phyloP scores from a whole-genome alignment of 2,329 filamentous ascomycete genomes.

The Juglanconis oblonga region DNA sequence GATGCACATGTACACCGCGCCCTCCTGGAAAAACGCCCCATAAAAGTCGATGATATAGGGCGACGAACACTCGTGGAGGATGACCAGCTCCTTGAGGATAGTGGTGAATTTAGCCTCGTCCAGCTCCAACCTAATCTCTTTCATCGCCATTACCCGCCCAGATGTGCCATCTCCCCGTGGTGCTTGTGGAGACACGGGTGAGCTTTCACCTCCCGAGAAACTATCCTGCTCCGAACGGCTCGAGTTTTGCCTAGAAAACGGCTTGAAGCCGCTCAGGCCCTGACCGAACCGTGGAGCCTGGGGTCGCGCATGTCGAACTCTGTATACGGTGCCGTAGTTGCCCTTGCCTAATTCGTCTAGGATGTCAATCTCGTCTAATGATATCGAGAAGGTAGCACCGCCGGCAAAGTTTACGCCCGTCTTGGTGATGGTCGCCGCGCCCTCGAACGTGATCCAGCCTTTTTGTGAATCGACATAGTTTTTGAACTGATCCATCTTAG shows the following conservation, averaged over 20 bases:
- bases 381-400: conserved; percentile 88
- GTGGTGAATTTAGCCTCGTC: conserved; percentile 96
- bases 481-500: conserved; percentile 58
- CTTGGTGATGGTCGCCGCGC: conserved; percentile 84
- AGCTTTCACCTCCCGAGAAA: conserved; percentile 27
- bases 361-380: conserved; percentile 90
- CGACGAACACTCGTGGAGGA: conserved; percentile 89
- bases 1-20: conserved; percentile 98
- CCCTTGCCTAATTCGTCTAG: conserved; percentile 93
- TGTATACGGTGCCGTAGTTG: conserved; percentile 98
- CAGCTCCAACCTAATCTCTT: conserved; percentile 91
- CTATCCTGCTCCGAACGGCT: conserved; percentile 33
- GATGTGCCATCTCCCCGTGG: conserved; percentile 46
- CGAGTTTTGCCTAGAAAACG: conserved; percentile 34
- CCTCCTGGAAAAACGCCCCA: conserved; percentile 97
- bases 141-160: conserved; percentile 96
- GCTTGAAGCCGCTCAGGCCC: conserved; percentile 51
- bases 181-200: conserved; percentile 23
- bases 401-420: conserved; percentile 90
- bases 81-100: conserved; percentile 96
- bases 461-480: conserved; percentile 90
- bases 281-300: conserved; percentile 56
- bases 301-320: conserved; percentile 79
- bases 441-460: conserved; percentile 87
- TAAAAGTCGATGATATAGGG: conserved; percentile 99